Evolutionary conservation across 192 early-diverging fungal species (phyloP), one percentile per base, ranked within the genome.

Genomic region (Chytriomyces sp.): DNA sequence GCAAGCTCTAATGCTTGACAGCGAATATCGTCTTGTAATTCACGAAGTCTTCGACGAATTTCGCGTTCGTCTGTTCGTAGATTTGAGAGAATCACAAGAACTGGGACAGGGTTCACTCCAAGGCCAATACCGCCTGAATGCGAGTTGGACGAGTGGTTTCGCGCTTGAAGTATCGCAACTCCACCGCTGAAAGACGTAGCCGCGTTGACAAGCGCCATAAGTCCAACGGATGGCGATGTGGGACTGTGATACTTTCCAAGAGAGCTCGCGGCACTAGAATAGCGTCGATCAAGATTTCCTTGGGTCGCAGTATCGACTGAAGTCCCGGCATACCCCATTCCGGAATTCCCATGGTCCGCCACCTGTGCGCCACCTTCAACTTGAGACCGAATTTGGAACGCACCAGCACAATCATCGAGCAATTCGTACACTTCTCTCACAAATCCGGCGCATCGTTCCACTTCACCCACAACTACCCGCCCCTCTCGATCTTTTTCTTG

Each of bases 21-120:
- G 8, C 82, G 73, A 50, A 86, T 81, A 72, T 86, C 85, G 64
- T 86, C 85, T 50, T 86, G 78, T 26, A 86, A 69, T 26, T 75
- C 78, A 23, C 85, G 76, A 53, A 86, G 67, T 11, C 67, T 11
- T 61, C 72, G 35, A 20, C 85, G 79, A 35, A 86, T 78, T 13
- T 81, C 75, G 10, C 68, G 47, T 61, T 72, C 73, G 61, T 73
- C 74, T 50, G 71, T 50, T 7, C 72, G 61, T 10, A 72, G 48
- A 64, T 28, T 75, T 45, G 69, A 63, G 64, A 78, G 59, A 61
- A 48, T 63, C 11, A 74, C 43, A 43, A 70, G 50, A 9, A 53
- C 47, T 18, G 46, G 13, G 2, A 45, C 24, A 8, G 23, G 59
- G 24, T 71, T 47, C 67, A 46, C 28, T 35, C 28, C 28, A 35